phyloP scores from a whole-genome alignment of 768 basidiomycete genomes.

The Roridomyces roridus region DNA sequence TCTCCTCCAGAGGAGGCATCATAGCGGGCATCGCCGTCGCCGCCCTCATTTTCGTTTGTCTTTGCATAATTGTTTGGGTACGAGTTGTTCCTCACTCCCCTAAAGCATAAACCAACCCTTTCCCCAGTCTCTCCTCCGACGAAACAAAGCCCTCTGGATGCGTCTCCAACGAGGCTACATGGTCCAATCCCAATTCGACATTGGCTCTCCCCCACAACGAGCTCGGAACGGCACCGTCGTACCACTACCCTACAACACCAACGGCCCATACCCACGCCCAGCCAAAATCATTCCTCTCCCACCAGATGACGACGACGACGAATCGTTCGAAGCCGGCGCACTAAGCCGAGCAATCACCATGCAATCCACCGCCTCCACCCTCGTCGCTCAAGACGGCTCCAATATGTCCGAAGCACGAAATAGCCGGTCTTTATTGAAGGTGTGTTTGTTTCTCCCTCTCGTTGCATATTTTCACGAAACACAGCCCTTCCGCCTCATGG shows the following conservation, averaged over 20 bases:
- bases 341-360: constrained; percentile 20
- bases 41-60: constrained; percentile 20
- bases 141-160: constrained; percentile 33
- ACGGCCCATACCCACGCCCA: background rate
- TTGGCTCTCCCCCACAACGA: constrained; percentile 6
- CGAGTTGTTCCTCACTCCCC: background rate
- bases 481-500: constrained; percentile 16
- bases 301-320: constrained; percentile 1
- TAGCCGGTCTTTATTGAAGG: constrained; percentile 12
- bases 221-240: constrained; percentile 1
- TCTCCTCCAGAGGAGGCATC: constrained; percentile 14
- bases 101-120: constrained; percentile 1
- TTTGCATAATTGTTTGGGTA: constrained; percentile 29
- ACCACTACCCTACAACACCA: constrained; percentile 6
- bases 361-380: constrained; percentile 29
- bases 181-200: constrained; percentile 36
- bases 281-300: background rate
- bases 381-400: constrained; percentile 31
- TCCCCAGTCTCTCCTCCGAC: constrained; percentile 24
- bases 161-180: constrained; percentile 34
- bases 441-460: background rate
- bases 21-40: constrained; percentile 22
- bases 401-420: constrained; percentile 3
- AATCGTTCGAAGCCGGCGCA: constrained; percentile 12
- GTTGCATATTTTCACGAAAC: background rate